Base-by-base conservation (phyloP, 2,329 filamentous ascomycete genomes). In the Fusarium beomiforme region DNA sequence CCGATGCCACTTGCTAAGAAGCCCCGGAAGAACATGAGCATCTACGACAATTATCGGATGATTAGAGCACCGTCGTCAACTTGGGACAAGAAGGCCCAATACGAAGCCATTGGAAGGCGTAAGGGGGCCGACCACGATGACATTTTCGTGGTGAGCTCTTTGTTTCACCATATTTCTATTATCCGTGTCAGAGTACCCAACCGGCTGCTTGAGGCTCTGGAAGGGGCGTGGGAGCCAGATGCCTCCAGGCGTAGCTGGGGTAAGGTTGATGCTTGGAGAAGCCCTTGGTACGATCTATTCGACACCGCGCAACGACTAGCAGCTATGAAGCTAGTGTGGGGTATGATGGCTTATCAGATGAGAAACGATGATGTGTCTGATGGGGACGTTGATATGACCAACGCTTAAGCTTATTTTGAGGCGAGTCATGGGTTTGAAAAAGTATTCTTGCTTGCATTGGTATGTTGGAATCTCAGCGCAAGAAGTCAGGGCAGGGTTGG, bases 41-140 rank as follows among this genome's bases (percentile, higher is more conserved):
- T 90, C 49, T 91, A 91, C 76, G 89, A 91, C 76, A 87, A 84
- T 72, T 91, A 91, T 79, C 85, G 89, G 61, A 90, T 88, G 83
- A 82, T 91, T 46, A 84, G 87, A 4, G 87, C 86, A 12, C 89
- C 89, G 0, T 79, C 86, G 13, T 80, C 84, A 10, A 86, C 84
- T 24, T 91, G 89, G 89, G 89, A 91, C 74, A 83, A 82, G 63
- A 90, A 89, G 79, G 84, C 86, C 33, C 82, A 83, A 36, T 91
- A 91, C 75, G 79, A 83, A 66, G 83, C 88, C 24, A 87, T 91
- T 62, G 89, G 89, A 8, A 86, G 85, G 68, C 77, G 78, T 14
- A 72, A 73, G 2, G 85, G 85, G 4, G 81, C 78, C 4, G 82
- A 82, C 36, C 86, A 86, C 73, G 89, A 91, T 70, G 89, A 91